Conservation (phyloP, 768 basidiomycete species). For the Mycena latifolia region DNA sequence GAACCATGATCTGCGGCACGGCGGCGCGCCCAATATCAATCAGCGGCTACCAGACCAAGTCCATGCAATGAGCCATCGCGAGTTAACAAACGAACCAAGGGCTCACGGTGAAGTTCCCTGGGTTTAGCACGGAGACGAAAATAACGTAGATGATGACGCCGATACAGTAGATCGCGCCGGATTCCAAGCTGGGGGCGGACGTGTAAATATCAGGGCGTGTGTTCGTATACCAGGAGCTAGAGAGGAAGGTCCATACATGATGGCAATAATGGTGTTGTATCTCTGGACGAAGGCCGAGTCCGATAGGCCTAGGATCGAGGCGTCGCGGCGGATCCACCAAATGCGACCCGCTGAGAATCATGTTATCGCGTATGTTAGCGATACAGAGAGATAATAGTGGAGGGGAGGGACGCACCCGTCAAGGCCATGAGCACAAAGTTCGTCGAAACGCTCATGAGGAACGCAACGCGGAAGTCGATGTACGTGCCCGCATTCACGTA, state of each 20-base stretch:
- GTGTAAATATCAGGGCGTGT: no score
- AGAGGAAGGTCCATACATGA: no score
- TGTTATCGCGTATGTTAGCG: not conserved
- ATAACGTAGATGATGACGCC: not conserved
- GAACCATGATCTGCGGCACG: no score
- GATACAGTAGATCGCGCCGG: not conserved
- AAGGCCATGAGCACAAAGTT: not conserved
- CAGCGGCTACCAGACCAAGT: no score
- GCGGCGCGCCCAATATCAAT: no score
- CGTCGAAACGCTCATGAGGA: not conserved
- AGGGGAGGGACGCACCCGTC: not conserved
- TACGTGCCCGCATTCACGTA: not conserved
- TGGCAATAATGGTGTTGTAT: not conserved
- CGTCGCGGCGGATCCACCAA: no score
- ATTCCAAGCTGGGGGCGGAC: not conserved
- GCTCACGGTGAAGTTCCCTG: no score
- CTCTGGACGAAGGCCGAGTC: not conserved
- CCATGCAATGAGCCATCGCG: no score
- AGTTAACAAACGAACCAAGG: no score
- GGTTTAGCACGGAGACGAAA: not conserved
- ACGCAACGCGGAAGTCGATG: not conserved
- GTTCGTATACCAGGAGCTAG: no score
- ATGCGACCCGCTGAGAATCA: not conserved
- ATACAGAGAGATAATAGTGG: not conserved
- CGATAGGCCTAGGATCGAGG: not conserved